Conservation (phyloP, 2,329 filamentous ascomycete species). For the Lizonia empirigonia region DNA sequence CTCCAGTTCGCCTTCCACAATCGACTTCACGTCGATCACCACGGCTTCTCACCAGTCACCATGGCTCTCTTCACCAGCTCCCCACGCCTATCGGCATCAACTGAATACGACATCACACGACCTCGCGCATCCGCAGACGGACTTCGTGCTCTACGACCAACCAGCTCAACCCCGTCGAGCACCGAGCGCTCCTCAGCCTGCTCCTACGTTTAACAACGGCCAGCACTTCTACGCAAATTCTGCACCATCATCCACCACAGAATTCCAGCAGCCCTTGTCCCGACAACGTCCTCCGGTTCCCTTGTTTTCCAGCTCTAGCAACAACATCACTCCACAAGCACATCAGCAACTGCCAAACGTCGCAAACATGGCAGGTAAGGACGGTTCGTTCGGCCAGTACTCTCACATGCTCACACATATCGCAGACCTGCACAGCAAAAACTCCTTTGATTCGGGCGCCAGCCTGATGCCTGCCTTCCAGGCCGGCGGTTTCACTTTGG, state of each 20-base stretch:
- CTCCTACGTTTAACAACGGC: conserved; percentile 63
- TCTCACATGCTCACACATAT: conserved; percentile 36
- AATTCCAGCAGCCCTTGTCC: conserved; percentile 61
- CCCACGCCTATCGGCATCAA: conserved; percentile 58
- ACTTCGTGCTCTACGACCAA: conserved; percentile 78
- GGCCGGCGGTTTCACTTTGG: conserved; percentile 37
- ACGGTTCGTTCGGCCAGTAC: conserved; percentile 18
- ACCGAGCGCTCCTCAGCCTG: conserved; percentile 60
- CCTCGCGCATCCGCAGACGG: conserved; percentile 62
- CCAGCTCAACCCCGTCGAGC: conserved; percentile 54
- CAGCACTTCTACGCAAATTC: conserved; percentile 71
- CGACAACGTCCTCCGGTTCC: conserved; percentile 71
- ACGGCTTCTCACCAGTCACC: conserved; percentile 75
- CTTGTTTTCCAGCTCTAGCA: conserved; percentile 67
- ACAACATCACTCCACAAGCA: conserved; percentile 55
- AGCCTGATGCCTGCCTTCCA: conserved; percentile 54
- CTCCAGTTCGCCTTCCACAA: conserved; percentile 61
- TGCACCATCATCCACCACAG: conserved; percentile 64
- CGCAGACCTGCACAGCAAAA: conserved; percentile 47
- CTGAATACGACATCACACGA: conserved; percentile 51
- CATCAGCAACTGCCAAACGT: conserved; percentile 28
- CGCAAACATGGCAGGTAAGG: conserved; percentile 49
- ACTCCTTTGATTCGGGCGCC: conserved; percentile 54
- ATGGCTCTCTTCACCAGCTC: conserved; percentile 76
- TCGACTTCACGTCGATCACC: conserved; percentile 77